Evolutionary conservation across 1,284 basidiomycete genomes (phyloP).

Genomic region (Coniferiporia sulphurascens): DNA sequence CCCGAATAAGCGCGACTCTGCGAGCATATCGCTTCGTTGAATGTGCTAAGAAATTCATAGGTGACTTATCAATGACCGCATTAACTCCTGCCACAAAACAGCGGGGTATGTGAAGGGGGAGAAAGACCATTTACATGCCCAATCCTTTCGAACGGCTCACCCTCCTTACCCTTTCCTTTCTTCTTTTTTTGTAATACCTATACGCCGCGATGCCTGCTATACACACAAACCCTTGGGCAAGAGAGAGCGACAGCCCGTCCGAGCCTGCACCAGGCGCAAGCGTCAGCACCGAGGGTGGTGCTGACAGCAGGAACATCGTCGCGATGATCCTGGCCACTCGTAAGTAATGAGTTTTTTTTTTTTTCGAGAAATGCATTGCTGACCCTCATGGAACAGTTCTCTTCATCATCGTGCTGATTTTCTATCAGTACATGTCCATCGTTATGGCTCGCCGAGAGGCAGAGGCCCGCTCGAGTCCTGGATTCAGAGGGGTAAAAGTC

Average conservation of each 20-base stretch:
- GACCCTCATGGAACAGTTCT: constrained; percentile 7
- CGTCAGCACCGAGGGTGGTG: constrained; percentile 14
- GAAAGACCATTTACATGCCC: background rate
- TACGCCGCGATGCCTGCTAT: constrained; percentile 5
- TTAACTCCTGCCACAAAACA: background rate
- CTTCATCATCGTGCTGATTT: constrained; percentile 13
- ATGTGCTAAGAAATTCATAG: background rate
- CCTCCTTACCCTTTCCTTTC: background rate
- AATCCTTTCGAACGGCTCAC: background rate
- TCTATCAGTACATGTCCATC: constrained; percentile 13
- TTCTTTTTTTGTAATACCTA: background rate
- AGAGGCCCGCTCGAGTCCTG: background rate
- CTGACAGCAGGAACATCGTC: constrained; percentile 9
- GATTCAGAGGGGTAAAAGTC: background rate
- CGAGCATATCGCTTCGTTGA: background rate
- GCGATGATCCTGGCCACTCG: constrained; percentile 16
- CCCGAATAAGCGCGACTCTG: background rate
- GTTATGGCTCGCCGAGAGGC: constrained; percentile 5
- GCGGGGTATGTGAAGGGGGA: background rate
- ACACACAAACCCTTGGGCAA: background rate
- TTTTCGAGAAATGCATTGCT: background rate
- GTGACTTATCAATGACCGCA: background rate
- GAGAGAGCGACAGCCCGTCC: background rate
- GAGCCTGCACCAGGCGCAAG: background rate
- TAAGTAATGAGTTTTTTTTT: background rate